Conservation (phyloP, 2,329 filamentous ascomycete genomes). For the Fusarium tanahbumbuense region DNA sequence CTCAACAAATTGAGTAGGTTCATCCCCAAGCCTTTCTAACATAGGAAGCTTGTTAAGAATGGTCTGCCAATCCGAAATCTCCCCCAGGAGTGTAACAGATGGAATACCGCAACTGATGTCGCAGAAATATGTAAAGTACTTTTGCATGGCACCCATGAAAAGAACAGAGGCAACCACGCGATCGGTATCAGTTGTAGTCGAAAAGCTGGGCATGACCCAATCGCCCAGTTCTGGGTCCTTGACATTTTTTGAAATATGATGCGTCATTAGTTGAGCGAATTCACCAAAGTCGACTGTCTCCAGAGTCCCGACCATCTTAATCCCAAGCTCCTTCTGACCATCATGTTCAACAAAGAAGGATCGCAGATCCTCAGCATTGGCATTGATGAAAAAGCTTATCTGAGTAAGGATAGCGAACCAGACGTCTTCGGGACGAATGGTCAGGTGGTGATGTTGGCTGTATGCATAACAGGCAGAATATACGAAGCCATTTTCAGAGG, state of each 20-base stretch:
- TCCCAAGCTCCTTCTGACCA: constrained; percentile 3
- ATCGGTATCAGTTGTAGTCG: constrained; percentile 61
- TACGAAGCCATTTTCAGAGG: constrained; percentile 51
- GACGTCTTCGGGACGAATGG: constrained; percentile 63
- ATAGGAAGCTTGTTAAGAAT: constrained; percentile 49
- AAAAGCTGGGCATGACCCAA: constrained; percentile 61
- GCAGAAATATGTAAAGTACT: constrained; percentile 55
- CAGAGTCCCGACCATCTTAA: neutral
- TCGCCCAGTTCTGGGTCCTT: neutral
- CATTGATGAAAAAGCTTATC: constrained; percentile 59
- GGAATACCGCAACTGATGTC: constrained; percentile 62
- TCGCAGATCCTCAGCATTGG: constrained; percentile 50
- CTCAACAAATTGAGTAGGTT: constrained; percentile 49
- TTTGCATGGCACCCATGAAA: constrained; percentile 64
- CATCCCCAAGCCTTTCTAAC: constrained; percentile 53
- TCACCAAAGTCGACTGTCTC: neutral
- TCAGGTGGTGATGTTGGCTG: constrained; percentile 57
- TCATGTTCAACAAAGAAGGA: constrained; percentile 6
- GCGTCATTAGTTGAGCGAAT: neutral
- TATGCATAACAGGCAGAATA: constrained; percentile 55
- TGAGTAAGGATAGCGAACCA: constrained; percentile 65
- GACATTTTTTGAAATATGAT: neutral
- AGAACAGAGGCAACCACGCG: constrained; percentile 56
- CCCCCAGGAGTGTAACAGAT: constrained; percentile 62
- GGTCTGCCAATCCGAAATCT: constrained; percentile 57